Evolutionary conservation across 345 rosid genomes (phyloP), one percentile per base, ranked within the genome.

Genomic region (Salix udensis): DNA sequence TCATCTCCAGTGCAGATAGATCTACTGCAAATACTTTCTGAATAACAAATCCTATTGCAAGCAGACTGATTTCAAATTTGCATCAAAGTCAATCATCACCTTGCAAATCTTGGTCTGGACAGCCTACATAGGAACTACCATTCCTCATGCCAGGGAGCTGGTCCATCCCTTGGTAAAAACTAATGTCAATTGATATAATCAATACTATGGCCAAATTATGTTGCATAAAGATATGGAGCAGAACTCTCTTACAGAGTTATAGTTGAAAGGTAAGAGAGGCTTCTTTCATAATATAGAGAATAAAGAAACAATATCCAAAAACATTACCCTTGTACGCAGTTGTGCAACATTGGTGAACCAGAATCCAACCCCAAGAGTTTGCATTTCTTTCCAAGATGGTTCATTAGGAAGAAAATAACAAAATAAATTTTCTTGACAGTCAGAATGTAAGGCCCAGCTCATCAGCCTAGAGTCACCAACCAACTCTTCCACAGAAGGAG

Each of bases 361-460:
- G 81, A 84, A 90, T 84, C 98, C 98, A 85, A 90, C 86, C 55
- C 97, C 98, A 85, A 91, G 84, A 67, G 86, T 80, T 72, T 84
- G 91, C 91, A 92, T 89, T 87, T 90, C 96, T 80, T 85, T 86
- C 98, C 98, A 94, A 37, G 94, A 83, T 78, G 96, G 86, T 77
- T 92, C 97, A 84, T 77, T 85, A 40, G 94, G 88, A 64, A 94
- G 88, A 83, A 90, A 73, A 76, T 90, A 85, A 73, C 70, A 78
- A 75, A 89, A 80, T 76, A 94, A 82, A 80, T 79, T 86, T 85
- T 94, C 98, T 82, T 89, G 96, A 82, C 92, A 92, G 74, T 91
- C 98, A 76, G 97, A 94, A 78, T 92, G 98, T 86, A 90, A 94
- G 75, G 96, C 97, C 96, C 97, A 94, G 76, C 82, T 88, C 77